Percentiles rank a stretch among this genome's conserved stretches.
phyloP scores from a whole-genome alignment of 352 stramenopile species.

The Globisporangium polare region DNA sequence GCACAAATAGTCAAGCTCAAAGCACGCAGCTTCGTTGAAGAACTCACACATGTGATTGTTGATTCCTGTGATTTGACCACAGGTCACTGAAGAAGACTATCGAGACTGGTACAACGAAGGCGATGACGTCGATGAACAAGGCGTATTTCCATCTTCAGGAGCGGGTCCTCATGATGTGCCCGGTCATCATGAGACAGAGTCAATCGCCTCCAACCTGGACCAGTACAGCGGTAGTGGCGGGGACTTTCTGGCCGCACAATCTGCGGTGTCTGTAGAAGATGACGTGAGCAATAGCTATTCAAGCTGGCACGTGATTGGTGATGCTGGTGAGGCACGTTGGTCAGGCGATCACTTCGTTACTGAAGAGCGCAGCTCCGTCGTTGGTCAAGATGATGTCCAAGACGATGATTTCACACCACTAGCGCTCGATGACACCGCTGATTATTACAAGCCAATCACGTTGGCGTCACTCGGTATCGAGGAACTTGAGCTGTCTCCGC shows the following conservation, averaged over 20 bases:
- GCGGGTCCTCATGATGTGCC: background rate
- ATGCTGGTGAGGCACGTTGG: background rate
- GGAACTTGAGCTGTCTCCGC: slow-evolving; percentile 39
- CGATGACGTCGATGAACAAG: background rate
- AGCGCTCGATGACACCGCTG: slow-evolving; percentile 7
- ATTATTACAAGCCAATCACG: slow-evolving; percentile 32
- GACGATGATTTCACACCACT: background rate
- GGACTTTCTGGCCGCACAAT: background rate
- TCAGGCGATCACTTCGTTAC: background rate
- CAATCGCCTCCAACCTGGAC: background rate
- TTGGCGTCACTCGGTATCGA: slow-evolving; percentile 40
- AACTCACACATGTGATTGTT: no score
- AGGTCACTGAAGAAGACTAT: slow-evolving; percentile 11
- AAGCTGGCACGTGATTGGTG: background rate
- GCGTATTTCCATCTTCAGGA: background rate
- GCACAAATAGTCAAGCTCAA: no score
- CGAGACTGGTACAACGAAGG: background rate
- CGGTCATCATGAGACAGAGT: background rate
- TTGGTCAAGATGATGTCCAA: background rate
- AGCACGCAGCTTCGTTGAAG: no score
- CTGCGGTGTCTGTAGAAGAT: background rate
- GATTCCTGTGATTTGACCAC: no score
- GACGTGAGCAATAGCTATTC: background rate
- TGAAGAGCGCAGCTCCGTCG: background rate
- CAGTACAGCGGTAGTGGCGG: background rate